Evolutionary conservation across 805 yeast genomes (phyloP), one percentile per base, ranked within the genome.

Genomic region (Millerozyma acaciae): DNA sequence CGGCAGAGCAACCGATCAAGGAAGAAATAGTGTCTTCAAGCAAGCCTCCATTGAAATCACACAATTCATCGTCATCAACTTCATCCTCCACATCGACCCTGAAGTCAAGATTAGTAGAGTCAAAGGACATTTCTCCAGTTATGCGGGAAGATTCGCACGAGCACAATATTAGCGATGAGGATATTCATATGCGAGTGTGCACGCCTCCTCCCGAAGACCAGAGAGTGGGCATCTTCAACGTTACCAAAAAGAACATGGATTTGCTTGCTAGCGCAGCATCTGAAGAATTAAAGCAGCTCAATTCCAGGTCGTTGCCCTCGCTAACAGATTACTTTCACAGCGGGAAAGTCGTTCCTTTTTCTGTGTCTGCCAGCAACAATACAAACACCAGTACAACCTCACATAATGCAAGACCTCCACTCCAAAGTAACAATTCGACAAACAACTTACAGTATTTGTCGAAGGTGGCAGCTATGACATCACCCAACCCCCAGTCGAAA

Each of bases 181-280:
- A 28, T 2, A n/a, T 8, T 14, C 9, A 28, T 8, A 25, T 25
- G 28, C 28, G 16, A 6, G 15, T 12, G 20, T 26, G 20, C n/a
- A 22, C 26, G 16, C 26, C 34, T 3, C 23, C 34, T n/a, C 16
- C n/a, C 10, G 32, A 33, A n/a, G 35, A 33, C 8, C 12, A 21
- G 4, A 12, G n/a, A 5, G 8, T 15, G 4, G 14, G 18, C 16
- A 15, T 16, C 16, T 7, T 17, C 18, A 5, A 19, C 26, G n/a
- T 33, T 26, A n/a, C 28, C 34, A 37, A 35, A 2, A 44, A 65
- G 53, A 72, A 70, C 44, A 74, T 75, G 31, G 76, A 74, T 47
- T 55, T 73, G 3, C 51, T 75, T 30, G 79, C 78, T 5, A 57
- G 70, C 8, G 78, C 78, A 5, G 79, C 80, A 4, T 63, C 75